Evolutionary conservation across 1,139 yeast species (phyloP).

Genomic region (Yamadazyma friedrichii): DNA sequence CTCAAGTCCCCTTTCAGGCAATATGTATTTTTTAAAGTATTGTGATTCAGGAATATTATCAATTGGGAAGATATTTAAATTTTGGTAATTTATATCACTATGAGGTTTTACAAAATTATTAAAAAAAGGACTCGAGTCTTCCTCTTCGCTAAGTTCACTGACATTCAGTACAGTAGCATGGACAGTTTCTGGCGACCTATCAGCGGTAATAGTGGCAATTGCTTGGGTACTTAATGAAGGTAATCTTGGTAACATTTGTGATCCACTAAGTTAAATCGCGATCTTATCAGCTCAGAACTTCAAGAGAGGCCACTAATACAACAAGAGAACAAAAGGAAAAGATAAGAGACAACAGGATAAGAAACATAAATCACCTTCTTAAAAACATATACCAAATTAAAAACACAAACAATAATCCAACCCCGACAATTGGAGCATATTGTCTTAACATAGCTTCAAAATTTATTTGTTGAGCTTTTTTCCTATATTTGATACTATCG

Average conservation of each 20-base stretch:
- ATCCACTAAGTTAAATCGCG: neutral
- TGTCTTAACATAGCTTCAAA: slow-evolving; percentile 85
- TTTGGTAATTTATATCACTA: slow-evolving; percentile 4
- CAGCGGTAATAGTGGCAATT: slow-evolving; percentile 7
- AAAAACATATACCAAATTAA: slow-evolving; percentile 81
- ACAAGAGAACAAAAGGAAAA: neutral
- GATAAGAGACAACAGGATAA: neutral
- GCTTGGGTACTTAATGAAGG: slow-evolving; percentile 4
- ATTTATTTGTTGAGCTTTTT: slow-evolving; percentile 88
- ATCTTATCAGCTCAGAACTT: too few species aligned
- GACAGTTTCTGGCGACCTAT: slow-evolving; percentile 6
- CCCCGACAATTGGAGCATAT: slow-evolving; percentile 81
- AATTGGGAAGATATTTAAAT: slow-evolving; percentile 13
- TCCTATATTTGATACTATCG: slow-evolving; percentile 84
- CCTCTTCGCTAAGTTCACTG: slow-evolving; percentile 19
- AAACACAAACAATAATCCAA: slow-evolving; percentile 71
- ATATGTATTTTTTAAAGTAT: slow-evolving; percentile 18
- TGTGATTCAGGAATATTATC: slow-evolving; percentile 9
- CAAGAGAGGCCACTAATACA: too few species aligned
- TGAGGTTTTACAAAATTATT: slow-evolving; percentile 8
- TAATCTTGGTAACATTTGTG: slow-evolving; percentile 2
- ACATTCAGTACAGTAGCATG: slow-evolving; percentile 2
- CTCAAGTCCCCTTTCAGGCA: slow-evolving; percentile 23
- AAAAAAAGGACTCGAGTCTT: slow-evolving; percentile 27
- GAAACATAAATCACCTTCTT: slow-evolving; percentile 11